phyloP scores from a whole-genome alignment of 2,329 filamentous ascomycete genomes.

The Thermoascus crustaceus region DNA sequence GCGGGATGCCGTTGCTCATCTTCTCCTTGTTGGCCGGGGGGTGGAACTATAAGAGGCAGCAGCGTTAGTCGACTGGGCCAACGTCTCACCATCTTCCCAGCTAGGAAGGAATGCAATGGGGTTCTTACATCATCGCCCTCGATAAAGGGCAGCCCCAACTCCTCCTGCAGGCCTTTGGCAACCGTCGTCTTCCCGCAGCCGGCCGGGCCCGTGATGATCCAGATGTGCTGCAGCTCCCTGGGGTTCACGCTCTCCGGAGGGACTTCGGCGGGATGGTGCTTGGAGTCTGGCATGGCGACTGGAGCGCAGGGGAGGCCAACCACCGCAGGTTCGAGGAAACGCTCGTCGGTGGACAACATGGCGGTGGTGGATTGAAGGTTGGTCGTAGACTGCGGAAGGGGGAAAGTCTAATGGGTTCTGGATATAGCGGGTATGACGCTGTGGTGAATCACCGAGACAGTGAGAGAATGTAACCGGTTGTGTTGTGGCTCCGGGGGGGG shows the following conservation, averaged over 20 bases:
- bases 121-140: constrained; percentile 67
- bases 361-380: constrained; percentile 11
- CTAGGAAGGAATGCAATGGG: too few species aligned
- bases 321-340: constrained; percentile 10
- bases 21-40: constrained; percentile 71
- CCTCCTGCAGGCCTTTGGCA: constrained; percentile 54
- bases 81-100: too few species aligned
- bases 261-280: neutral
- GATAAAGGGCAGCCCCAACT: constrained; percentile 61
- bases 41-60: constrained; percentile 39
- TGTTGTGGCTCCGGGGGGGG: too few species aligned
- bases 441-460: constrained; percentile 10
- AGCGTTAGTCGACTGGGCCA: too few species aligned
- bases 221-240: constrained; percentile 55
- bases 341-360: constrained; percentile 36
- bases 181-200: constrained; percentile 74
- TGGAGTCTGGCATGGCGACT: neutral
- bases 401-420: constrained; percentile 8
- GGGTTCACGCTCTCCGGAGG: neutral
- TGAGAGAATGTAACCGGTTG: too few species aligned
- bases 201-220: constrained; percentile 70
- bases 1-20: constrained; percentile 74
- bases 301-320: constrained; percentile 1
- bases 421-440: constrained; percentile 14
- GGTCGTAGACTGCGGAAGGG: constrained; percentile 4